phyloP scores from a whole-genome alignment of 1,139 yeast genomes.

The Taiozyma onychis region DNA sequence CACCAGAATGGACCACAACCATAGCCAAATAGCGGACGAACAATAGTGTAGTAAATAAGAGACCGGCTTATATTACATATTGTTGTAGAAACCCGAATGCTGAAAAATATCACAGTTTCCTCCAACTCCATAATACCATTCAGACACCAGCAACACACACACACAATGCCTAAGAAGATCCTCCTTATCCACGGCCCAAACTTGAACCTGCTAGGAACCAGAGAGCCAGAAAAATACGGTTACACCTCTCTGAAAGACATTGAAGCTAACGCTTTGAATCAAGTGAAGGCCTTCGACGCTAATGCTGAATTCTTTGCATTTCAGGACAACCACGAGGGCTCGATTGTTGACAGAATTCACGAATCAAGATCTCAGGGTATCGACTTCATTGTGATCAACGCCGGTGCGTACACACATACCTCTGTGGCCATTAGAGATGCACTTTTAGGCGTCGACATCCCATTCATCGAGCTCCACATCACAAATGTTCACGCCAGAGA shows the following conservation, averaged over 20 bases:
- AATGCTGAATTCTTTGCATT: slow-evolving; percentile 18
- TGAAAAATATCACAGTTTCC: neutral
- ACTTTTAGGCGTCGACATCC: slow-evolving; percentile 40
- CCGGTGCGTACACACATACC: slow-evolving; percentile 49
- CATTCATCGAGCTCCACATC: slow-evolving; percentile 44
- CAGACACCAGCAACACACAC: neutral
- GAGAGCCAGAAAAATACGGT: slow-evolving; percentile 48
- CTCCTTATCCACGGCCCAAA: slow-evolving; percentile 44
- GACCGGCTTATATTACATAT: neutral
- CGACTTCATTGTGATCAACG: slow-evolving; percentile 37
- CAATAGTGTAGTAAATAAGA: too few relatives aligned
- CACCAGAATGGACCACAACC: neutral
- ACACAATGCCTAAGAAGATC: slow-evolving; percentile 30
- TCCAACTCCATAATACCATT: too few relatives aligned
- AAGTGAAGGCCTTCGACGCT: slow-evolving; percentile 30
- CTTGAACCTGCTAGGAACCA: slow-evolving; percentile 40
- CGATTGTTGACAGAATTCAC: slow-evolving; percentile 40
- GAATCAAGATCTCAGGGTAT: slow-evolving; percentile 34
- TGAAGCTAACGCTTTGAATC: slow-evolving; percentile 35
- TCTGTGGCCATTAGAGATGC: slow-evolving; percentile 47
- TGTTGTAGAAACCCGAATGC: neutral
- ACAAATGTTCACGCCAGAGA: slow-evolving; percentile 47
- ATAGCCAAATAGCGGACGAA: neutral
- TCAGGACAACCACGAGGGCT: slow-evolving; percentile 45
- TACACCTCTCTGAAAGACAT: slow-evolving; percentile 38